Evolutionary conservation across 164 flowering plant species (phyloP), one percentile per base, ranked within the genome.

Genomic region (Chimonanthus salicifolius): DNA sequence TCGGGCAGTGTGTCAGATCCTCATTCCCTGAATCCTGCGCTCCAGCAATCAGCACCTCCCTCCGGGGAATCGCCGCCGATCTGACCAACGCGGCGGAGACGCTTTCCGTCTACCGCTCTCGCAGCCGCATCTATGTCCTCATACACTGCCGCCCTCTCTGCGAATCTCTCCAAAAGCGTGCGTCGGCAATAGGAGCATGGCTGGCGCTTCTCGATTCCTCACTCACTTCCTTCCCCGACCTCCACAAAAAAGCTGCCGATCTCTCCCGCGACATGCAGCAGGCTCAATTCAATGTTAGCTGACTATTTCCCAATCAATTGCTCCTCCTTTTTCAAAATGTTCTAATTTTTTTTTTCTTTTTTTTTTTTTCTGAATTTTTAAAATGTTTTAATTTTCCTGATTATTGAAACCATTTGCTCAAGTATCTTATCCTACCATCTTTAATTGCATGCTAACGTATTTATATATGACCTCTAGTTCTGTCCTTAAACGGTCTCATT

Each of bases 181-280:
- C 87, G 47, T 18, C 49, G 1, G 84, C 86, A 0, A 85, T 88
- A 49, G 87, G 79, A 7, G 82, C 80, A 49, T 88, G 92, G 92
- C 76, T 88, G 4, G 84, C 89, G 15, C 68, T 88, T 66, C 81
- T 87, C 45, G 87, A 83, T 9, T 74, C 85, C 2, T 73, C 83
- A 21, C 64, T 83, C 18, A 51, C 47, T 1, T 82, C 74, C 13
- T 16, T 13, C 51, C 76, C 86, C 3, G 88, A 88, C 18, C 78
- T 85, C 62, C 78, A 67, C 67, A 84, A 80, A 79, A 86, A 84
- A 71, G 60, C 74, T 44, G 71, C 84, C 43, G 88, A 88, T 76
- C 85, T 88, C 47, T 78, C 87, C 48, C 60, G 78, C 20, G 89
- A 86, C 16, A 84, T 88, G 92, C 85, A 85, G 43, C 84, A 78